phyloP scores from a whole-genome alignment of 495 filamentous ascomycete genomes.

The Penicillium egyptiacum region DNA sequence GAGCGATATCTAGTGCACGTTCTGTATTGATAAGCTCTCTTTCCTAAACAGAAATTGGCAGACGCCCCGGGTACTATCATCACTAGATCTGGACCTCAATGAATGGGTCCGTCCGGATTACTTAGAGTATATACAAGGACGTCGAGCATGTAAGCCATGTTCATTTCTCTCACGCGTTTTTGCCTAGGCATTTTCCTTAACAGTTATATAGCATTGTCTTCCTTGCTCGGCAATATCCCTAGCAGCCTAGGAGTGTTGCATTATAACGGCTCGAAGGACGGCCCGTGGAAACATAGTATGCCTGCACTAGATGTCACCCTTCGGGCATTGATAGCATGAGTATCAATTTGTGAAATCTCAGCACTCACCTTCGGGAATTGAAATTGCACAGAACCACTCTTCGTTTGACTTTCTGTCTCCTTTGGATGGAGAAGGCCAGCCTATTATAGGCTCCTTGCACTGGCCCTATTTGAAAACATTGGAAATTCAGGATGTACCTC shows the following conservation, averaged over 20 bases:
- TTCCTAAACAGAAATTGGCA: not conserved
- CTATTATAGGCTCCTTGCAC: not conserved
- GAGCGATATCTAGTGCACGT: not conserved
- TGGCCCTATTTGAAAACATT: not conserved
- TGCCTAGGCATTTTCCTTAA: not conserved
- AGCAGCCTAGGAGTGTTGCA: not conserved
- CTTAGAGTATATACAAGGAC: not conserved
- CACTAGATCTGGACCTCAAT: slow-evolving; percentile 3
- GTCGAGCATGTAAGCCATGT: slow-evolving; percentile 1
- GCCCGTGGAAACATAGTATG: not conserved
- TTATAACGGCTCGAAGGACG: not conserved
- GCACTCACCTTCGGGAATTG: not conserved
- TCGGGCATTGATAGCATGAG: not conserved
- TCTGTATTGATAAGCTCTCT: slow-evolving; percentile 6
- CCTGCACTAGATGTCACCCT: not conserved
- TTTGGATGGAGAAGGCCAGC: not conserved
- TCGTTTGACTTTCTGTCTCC: not conserved
- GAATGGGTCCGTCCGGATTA: not conserved
- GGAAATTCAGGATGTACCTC: not conserved
- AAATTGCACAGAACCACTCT: not conserved
- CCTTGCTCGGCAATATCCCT: not conserved
- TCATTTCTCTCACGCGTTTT: not conserved
- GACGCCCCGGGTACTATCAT: not conserved
- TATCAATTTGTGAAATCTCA: not conserved
- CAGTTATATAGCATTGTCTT: not conserved